Evolutionary conservation across 2,329 filamentous ascomycete species (phyloP), one percentile per base, ranked within the genome.

Genomic region (Paecilomyces sp.): DNA sequence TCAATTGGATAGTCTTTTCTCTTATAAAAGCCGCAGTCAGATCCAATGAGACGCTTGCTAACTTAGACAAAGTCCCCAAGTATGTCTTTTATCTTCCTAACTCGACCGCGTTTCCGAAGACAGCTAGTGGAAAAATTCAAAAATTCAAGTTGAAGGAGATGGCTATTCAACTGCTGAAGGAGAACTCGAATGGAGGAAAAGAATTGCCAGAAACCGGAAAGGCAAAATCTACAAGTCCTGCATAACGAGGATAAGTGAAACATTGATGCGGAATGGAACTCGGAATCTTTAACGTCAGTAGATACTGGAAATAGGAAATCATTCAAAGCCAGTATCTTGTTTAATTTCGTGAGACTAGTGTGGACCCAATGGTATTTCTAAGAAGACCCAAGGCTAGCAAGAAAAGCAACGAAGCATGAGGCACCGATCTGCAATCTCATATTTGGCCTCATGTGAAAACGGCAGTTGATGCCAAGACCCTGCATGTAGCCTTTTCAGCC

Each of bases 81-180:
- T 85, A 93, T 71, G 83, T 97, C n/a, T 96, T 96, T 71, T 96
- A 90, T 83, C 81, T 90, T 9, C 54, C 60, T 3, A 66, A 68
- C 5, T 65, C 66, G 0, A 82, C 87, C 0, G 84, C 86, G n/a
- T 95, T 90, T 72, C 93, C 93, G 22, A 97, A 96, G 83, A 99
- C 94, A 36, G 90, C 92, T 5, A 96, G 91, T 72, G 93, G 93
- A 25, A 99, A 99, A 84, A 92, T 97, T 59, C 91, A 96, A 78
- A 97, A 97, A 78, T 97, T 89, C 72, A 93, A 88, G 78, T 74
- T 97, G 68, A 84, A 85, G 69, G 88, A 92, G 15, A 78, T 82
- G 68, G 92, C 85, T 0, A 70, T 83, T 47, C 66, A 77, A 64
- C 64, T 83, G 58, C 62, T 85, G 54, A 73, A 70, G 33, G 72